Conservation (phyloP, 768 basidiomycete species). For the Suillus spraguei region DNA sequence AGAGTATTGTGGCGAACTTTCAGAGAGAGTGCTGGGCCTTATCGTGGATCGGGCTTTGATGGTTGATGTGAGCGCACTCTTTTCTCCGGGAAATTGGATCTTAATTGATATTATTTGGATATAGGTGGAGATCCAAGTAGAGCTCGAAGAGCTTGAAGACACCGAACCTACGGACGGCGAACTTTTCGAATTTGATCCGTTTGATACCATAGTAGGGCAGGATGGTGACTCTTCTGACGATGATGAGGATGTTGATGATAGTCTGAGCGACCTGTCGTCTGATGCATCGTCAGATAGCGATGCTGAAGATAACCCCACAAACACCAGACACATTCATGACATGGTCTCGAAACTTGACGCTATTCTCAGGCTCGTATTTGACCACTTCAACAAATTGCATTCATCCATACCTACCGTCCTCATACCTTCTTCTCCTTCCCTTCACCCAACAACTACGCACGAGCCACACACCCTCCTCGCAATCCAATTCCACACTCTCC, state of each 20-base stretch:
- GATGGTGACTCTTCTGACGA: slow-evolving; percentile 61
- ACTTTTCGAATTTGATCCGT: slow-evolving; percentile 80
- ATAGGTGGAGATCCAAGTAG: slow-evolving; percentile 98
- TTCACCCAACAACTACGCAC: slow-evolving; percentile 27
- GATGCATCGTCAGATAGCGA: slow-evolving; percentile 57
- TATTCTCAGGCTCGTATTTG: slow-evolving; percentile 82
- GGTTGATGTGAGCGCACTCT: slow-evolving; percentile 75
- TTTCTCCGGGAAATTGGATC: background rate
- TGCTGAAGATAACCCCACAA: slow-evolving; percentile 40
- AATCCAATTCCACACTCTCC: slow-evolving; percentile 81
- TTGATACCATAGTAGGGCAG: slow-evolving; percentile 82
- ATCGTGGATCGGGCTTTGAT: slow-evolving; percentile 94
- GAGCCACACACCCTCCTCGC: slow-evolving; percentile 41
- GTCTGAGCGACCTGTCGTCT: slow-evolving; percentile 78
- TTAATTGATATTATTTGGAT: slow-evolving; percentile 1
- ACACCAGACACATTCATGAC: slow-evolving; percentile 71
- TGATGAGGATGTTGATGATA: slow-evolving; percentile 52
- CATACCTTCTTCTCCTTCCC: slow-evolving; percentile 20
- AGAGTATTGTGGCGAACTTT: slow-evolving; percentile 85
- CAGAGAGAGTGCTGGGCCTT: slow-evolving; percentile 80
- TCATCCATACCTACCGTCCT: slow-evolving; percentile 25
- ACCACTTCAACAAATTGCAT: slow-evolving; percentile 70
- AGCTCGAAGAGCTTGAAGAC: slow-evolving; percentile 88
- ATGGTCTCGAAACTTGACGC: slow-evolving; percentile 94
- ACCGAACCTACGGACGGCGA: slow-evolving; percentile 52